A percentile compares a stretch with the other conserved stretches of the same genome.
phyloP scores from a whole-genome alignment of 495 filamentous ascomycete genomes.

The Ramalina peruviana region DNA sequence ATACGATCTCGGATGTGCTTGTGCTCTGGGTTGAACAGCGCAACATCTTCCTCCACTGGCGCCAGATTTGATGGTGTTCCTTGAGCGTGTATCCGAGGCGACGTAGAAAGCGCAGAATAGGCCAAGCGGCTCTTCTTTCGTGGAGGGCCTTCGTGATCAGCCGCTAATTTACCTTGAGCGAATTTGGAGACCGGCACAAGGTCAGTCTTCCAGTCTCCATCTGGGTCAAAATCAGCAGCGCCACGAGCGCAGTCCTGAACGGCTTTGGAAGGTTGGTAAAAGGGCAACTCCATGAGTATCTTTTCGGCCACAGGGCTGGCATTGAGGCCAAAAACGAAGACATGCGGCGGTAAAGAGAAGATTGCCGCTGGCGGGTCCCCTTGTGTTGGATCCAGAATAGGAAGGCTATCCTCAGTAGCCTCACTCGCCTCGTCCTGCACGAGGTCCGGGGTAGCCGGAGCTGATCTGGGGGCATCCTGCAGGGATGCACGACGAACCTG shows the following conservation, averaged over 20 bases:
- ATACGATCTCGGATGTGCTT: constrained; percentile 80
- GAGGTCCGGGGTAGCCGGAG: constrained; percentile 55
- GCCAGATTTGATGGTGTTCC: constrained; percentile 32
- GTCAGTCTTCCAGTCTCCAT: constrained; percentile 58
- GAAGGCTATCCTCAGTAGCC: constrained; percentile 30
- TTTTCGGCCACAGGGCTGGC: constrained; percentile 65
- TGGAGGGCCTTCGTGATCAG: constrained; percentile 49
- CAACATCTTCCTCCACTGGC: constrained; percentile 64
- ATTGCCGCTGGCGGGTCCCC: constrained; percentile 53
- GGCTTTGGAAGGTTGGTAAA: constrained; percentile 54
- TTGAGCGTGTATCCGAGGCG: constrained; percentile 24
- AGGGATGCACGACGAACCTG: constrained; percentile 6
- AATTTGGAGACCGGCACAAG: constrained; percentile 80
- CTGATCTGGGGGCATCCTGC: constrained; percentile 8
- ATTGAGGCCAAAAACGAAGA: constrained; percentile 65
- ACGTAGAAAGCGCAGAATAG: constrained; percentile 35
- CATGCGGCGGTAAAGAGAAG: constrained; percentile 67
- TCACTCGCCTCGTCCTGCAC: constrained; percentile 45
- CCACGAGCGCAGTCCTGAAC: constrained; percentile 41
- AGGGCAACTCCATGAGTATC: constrained; percentile 70
- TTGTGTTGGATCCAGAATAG: constrained; percentile 25
- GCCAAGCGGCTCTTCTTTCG: constrained; percentile 67
- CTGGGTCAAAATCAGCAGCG: constrained; percentile 42
- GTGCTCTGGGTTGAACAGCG: constrained; percentile 80
- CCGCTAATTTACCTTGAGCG: constrained; percentile 62